Evolutionary conservation across 805 yeast genomes (phyloP).

Genomic region (Pichia thaimueangensis): DNA sequence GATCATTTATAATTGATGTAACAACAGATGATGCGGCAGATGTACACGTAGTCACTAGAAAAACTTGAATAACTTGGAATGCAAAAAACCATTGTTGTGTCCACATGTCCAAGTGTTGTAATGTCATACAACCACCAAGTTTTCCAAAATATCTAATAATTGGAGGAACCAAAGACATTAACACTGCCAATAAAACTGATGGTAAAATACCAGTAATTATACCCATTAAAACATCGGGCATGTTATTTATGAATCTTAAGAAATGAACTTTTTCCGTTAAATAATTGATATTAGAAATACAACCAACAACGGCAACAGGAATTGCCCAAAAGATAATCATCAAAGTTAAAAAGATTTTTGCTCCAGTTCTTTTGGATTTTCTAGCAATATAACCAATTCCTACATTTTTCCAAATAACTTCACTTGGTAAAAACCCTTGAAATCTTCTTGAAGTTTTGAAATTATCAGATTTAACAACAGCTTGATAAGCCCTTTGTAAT

Average conservation of each 20-base stretch:
- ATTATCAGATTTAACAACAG: slow-evolving; percentile 50
- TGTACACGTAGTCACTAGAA: slow-evolving; percentile 74
- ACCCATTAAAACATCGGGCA: slow-evolving; percentile 71
- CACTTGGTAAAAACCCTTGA: slow-evolving; percentile 72
- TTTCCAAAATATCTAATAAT: slow-evolving; percentile 73
- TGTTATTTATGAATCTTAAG: slow-evolving; percentile 64
- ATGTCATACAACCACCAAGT: slow-evolving; percentile 63
- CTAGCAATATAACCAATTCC: slow-evolving; percentile 53
- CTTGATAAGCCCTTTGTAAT: slow-evolving; percentile 84
- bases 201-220: slow-evolving; percentile 85
- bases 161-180: slow-evolving; percentile 84
- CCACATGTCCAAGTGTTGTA: slow-evolving; percentile 68
- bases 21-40: slow-evolving; percentile 81
- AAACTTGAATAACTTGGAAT: slow-evolving; percentile 86
- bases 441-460: slow-evolving; percentile 41
- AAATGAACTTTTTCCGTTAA: slow-evolving; percentile 67
- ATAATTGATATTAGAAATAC: slow-evolving; percentile 77
- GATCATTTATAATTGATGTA: slow-evolving; percentile 58
- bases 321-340: slow-evolving; percentile 88
- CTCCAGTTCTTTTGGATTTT: slow-evolving; percentile 47
- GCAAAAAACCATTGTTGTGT: slow-evolving; percentile 87
- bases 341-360: slow-evolving; percentile 56
- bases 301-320: slow-evolving; percentile 97
- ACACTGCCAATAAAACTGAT: slow-evolving; percentile 66
- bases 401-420: slow-evolving; percentile 77